Conservation (phyloP, 169 alveolate genomes). For the Plasmodium yoelii region DNA sequence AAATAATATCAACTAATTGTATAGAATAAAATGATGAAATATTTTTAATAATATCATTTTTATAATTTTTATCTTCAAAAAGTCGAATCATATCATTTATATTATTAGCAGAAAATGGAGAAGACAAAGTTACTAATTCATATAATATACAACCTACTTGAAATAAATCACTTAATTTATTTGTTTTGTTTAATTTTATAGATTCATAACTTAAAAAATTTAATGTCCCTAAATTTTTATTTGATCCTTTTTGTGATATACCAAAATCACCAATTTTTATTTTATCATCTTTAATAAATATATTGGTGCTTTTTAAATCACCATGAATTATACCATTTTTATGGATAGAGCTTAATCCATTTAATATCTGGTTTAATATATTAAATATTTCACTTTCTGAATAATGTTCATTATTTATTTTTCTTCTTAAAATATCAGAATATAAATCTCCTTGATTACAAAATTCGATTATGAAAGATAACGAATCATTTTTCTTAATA, state of each 20-base stretch:
- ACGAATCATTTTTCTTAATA: slow-evolving; percentile 41
- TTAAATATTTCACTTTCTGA: slow-evolving; percentile 82
- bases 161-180: slow-evolving; percentile 78
- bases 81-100: slow-evolving; percentile 50
- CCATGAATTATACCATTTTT: slow-evolving; percentile 89
- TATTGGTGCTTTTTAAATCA: slow-evolving; percentile 88
- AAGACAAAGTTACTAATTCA: slow-evolving; percentile 79
- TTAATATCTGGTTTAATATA: slow-evolving; percentile 85
- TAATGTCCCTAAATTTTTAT: slow-evolving; percentile 62
- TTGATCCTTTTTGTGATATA: slow-evolving; percentile 79
- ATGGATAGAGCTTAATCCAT: slow-evolving; percentile 87
- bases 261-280: slow-evolving; percentile 89
- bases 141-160: slow-evolving; percentile 80
- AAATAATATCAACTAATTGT: slow-evolving; percentile 47
- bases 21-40: slow-evolving; percentile 52
- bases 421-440: slow-evolving; percentile 58
- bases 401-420: slow-evolving; percentile 75
- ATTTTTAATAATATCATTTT: slow-evolving; percentile 45
- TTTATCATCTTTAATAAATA: slow-evolving; percentile 83
- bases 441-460: slow-evolving; percentile 73
- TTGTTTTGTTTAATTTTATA: slow-evolving; percentile 54
- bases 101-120: slow-evolving; percentile 75
- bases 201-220: slow-evolving; percentile 74
- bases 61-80: slow-evolving; percentile 70
- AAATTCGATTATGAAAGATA: slow-evolving; percentile 50